phyloP scores from a whole-genome alignment of 352 stramenopile genomes.

The Phytopythium delawarense region DNA sequence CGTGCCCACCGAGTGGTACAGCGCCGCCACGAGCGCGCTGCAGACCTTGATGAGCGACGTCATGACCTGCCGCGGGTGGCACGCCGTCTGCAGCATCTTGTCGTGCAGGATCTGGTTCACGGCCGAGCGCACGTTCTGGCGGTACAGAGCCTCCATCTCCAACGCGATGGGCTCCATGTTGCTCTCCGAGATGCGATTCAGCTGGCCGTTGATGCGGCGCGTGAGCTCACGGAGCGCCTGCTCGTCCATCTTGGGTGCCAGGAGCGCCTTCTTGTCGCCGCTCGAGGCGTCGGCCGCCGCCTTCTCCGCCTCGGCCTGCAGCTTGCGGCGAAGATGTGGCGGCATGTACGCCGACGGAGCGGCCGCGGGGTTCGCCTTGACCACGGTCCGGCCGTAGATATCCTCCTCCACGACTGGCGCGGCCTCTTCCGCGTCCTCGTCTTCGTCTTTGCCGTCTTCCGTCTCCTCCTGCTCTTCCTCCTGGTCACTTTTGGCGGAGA shows the following conservation, averaged over 20 bases:
- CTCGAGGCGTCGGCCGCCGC: slow-evolving; percentile 23
- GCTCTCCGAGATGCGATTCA: slow-evolving; percentile 89
- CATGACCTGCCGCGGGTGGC: slow-evolving; percentile 69
- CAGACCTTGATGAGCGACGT: slow-evolving; percentile 73
- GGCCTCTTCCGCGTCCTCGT: slow-evolving; percentile 18
- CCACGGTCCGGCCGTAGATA: slow-evolving; percentile 76
- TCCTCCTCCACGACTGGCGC: slow-evolving; percentile 55
- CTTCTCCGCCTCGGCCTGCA: slow-evolving; percentile 40
- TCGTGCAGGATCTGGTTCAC: slow-evolving; percentile 74
- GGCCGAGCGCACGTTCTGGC: slow-evolving; percentile 57
- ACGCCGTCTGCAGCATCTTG: slow-evolving; percentile 61
- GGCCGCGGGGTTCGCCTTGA: slow-evolving; percentile 34
- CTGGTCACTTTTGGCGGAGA: slow-evolving; percentile 10
- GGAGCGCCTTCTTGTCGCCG: slow-evolving; percentile 12
- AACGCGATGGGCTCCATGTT: slow-evolving; percentile 88
- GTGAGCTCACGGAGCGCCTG: slow-evolving; percentile 63
- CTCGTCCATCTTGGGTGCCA: slow-evolving; percentile 66
- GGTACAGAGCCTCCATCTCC: slow-evolving; percentile 83
- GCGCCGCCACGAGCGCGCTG: slow-evolving; percentile 53
- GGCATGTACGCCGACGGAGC: slow-evolving; percentile 77
- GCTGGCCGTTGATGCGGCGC: slow-evolving; percentile 81
- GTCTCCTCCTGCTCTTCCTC: slow-evolving; percentile 7
- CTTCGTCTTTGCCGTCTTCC: slow-evolving; percentile 16
- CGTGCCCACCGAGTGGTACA: slow-evolving; percentile 77
- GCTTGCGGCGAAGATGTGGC: slow-evolving; percentile 78